Evolutionary conservation across 345 rosid species (phyloP).

Genomic region (Anastatica hierochuntica): DNA sequence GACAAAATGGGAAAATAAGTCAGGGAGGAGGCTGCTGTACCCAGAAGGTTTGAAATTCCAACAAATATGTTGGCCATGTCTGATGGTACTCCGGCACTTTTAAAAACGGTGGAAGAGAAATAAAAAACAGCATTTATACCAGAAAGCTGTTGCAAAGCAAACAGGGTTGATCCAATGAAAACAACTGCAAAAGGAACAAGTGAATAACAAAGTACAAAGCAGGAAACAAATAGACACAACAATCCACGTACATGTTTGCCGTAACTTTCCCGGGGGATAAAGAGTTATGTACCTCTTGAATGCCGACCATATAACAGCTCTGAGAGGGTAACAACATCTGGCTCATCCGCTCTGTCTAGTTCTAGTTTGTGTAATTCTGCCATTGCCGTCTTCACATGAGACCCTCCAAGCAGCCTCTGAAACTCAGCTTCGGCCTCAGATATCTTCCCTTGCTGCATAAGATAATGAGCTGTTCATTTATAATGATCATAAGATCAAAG

Average conservation of each 20-base stretch:
- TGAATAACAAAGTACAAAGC: constrained; percentile 54
- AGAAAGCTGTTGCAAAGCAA: constrained; percentile 99
- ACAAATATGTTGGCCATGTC: constrained; percentile 61
- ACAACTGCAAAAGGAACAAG: constrained; percentile 94
- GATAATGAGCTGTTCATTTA: constrained; percentile 2
- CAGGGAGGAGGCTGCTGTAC: constrained; percentile 26
- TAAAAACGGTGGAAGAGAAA: constrained; percentile 97
- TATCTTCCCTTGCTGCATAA: constrained; percentile 65
- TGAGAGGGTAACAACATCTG: constrained; percentile 48
- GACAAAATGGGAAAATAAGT: neutral
- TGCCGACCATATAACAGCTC: constrained; percentile 76
- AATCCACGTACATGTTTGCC: constrained; percentile 1
- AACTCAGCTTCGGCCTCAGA: constrained; percentile 81
- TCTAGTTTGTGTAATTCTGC: constrained; percentile 66
- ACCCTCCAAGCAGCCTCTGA: constrained; percentile 72
- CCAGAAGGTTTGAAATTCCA: constrained; percentile 72
- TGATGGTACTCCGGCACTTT: constrained; percentile 87
- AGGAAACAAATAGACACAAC: constrained; percentile 12
- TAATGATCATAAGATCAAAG: neutral
- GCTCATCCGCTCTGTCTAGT: constrained; percentile 58
- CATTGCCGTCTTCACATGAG: constrained; percentile 74
- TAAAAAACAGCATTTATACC: constrained; percentile 98
- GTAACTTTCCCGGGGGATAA: neutral
- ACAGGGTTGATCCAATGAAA: constrained; percentile 98
- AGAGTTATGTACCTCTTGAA: constrained; percentile 57